Conservation (phyloP, 345 rosid species). For the Citrus sp. region DNA sequence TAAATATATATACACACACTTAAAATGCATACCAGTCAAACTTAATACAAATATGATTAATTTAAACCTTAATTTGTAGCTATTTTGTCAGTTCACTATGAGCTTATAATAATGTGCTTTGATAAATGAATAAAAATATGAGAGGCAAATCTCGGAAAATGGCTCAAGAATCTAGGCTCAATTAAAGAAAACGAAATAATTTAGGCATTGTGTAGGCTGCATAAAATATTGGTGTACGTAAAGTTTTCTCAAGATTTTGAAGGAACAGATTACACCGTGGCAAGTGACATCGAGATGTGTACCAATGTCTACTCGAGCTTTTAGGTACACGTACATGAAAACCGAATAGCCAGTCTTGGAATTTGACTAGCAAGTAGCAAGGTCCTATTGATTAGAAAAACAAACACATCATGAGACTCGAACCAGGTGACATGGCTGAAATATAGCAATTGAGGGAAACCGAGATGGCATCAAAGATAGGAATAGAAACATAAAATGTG, state of each 20-base stretch:
- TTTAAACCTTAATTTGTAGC: no score
- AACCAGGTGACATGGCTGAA: constrained; percentile 19
- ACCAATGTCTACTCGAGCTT: constrained; percentile 14
- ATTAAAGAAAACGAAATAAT: constrained; percentile 24
- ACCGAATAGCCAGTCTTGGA: constrained; percentile 42
- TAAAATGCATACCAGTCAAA: neutral
- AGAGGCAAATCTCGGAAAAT: constrained; percentile 32
- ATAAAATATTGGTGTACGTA: constrained; percentile 18
- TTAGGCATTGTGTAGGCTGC: neutral
- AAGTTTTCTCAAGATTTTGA: constrained; percentile 27
- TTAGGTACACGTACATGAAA: constrained; percentile 19
- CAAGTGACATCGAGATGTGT: constrained; percentile 47
- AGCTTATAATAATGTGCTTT: neutral
- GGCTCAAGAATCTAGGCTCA: constrained; percentile 34
- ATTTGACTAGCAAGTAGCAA: constrained; percentile 32
- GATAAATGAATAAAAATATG: constrained; percentile 3
- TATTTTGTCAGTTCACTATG: neutral
- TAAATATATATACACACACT: no score
- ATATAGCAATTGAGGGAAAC: constrained; percentile 1
- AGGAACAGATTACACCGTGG: constrained; percentile 24
- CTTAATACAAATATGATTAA: neutral
- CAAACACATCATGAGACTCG: constrained; percentile 13
- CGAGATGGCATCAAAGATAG: constrained; percentile 49
- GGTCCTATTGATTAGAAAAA: constrained; percentile 10
- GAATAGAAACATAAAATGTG: constrained; percentile 62